Evolutionary conservation across 306 rosid genomes (phyloP), one percentile per base, ranked within the genome.

Genomic region (Aeschynomene evenia): DNA sequence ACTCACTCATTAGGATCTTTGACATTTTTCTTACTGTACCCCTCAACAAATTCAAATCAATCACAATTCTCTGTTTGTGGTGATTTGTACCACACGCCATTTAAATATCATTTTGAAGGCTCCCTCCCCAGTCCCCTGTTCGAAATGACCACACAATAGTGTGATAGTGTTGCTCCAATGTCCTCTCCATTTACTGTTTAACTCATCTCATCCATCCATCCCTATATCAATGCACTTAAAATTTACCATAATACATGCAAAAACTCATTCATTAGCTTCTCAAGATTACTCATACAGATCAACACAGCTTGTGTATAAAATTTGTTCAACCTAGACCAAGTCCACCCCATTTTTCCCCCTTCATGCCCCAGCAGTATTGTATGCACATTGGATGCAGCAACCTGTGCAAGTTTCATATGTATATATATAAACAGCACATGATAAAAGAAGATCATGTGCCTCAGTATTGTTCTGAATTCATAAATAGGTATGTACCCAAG

Each of bases 381-480:
- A 0, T 52, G 37, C 63, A 62, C n/a, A n/a, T n/a, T 10, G 15
- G 26, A 14, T 63, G 56, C 36, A 20, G 51, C 43, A 59, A 22
- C 24, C 15, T 59, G 55, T 63, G 46, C 18, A 4, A 23, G 19
- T 34, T 28, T 6, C 5, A 4, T 28, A n/a, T n/a, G n/a, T 67
- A 34, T 42, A 22, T 46, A 21, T 68, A 58, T 33, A 19, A 67
- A 66, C n/a, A n/a, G n/a, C n/a, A n/a, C 37, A 66, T 48, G 64
- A 55, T 68, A 51, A 76, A 51, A 76, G 22, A 68, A 50, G 20
- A 68, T 60, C 9, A 42, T 60, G 29, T 37, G 39, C 29, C 45
- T 18, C 6, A 4, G 6, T 15, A 36, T 49, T 48, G 37, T 34
- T 63, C 58, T 48, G 34, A 18, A 49, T 24, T 49, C 66, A 59